Evolutionary conservation across 2,329 filamentous ascomycete species (phyloP).

Genomic region (Pestalotiopsis sp.): DNA sequence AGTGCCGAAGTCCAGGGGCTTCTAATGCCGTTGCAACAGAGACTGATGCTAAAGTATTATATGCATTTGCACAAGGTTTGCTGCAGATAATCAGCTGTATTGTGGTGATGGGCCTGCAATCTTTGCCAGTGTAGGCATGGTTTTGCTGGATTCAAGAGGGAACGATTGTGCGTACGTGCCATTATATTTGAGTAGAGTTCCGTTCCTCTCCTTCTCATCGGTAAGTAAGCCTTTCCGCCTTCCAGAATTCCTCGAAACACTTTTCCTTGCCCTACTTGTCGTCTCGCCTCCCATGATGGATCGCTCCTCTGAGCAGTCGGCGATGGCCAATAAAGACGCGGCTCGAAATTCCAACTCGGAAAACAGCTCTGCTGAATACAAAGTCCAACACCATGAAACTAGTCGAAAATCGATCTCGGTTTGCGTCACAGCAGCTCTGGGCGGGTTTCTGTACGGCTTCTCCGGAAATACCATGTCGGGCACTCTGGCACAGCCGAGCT

Average conservation of each 20-base stretch:
- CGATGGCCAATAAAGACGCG: background rate
- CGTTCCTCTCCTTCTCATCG: background rate
- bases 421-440: slow-evolving; percentile 20
- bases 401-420: slow-evolving; percentile 10
- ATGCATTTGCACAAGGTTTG: background rate
- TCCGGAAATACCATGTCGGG: slow-evolving; percentile 31
- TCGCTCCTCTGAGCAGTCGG: background rate
- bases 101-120: background rate
- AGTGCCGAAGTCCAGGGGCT: background rate
- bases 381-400: background rate
- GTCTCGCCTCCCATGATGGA: too few species aligned
- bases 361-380: background rate
- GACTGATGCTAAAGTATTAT: background rate
- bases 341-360: background rate
- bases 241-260: background rate
- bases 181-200: background rate
- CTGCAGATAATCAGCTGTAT: background rate
- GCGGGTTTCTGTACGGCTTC: slow-evolving; percentile 30
- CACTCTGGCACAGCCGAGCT: slow-evolving; percentile 29
- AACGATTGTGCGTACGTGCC: background rate
- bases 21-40: background rate
- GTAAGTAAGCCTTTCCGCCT: background rate
- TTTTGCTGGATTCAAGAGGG: background rate
- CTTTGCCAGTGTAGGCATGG: background rate
- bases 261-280: background rate